Percentiles rank a stretch among this genome's conserved stretches.
Conservation (phyloP, 2,329 filamentous ascomycete species). For the Endothia cerciana region DNA sequence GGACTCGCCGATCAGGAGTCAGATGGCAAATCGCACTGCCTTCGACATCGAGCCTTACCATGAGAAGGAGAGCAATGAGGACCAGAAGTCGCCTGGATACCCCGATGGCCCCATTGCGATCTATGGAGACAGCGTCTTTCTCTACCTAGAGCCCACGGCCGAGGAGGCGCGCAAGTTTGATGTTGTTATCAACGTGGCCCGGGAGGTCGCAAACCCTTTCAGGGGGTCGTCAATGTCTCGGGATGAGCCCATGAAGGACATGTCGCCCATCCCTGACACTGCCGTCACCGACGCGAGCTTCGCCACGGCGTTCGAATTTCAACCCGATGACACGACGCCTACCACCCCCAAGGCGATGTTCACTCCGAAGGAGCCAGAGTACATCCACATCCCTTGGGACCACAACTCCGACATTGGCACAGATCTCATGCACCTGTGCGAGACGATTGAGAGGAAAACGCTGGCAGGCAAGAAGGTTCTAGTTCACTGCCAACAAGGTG, state of each 20-base stretch:
- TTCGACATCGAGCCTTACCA: conserved; percentile 64
- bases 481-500: conserved; percentile 84
- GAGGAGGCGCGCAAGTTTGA: conserved; percentile 79
- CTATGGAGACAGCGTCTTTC: conserved; percentile 75
- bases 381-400: conserved; percentile 86
- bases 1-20: conserved; percentile 61
- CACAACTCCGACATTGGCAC: conserved; percentile 85
- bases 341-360: conserved; percentile 61
- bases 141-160: conserved; percentile 79
- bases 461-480: conserved; percentile 77
- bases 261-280: conserved; percentile 58
- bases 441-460: conserved; percentile 73
- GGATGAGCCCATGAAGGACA: conserved; percentile 36
- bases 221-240: conserved; percentile 34
- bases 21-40: conserved; percentile 63
- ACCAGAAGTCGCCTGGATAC: conserved; percentile 81
- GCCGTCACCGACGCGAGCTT: conserved; percentile 62
- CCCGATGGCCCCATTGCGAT: conserved; percentile 82
- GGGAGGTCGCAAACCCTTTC: conserved; percentile 81
- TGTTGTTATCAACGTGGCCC: conserved; percentile 82
- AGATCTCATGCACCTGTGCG: conserved; percentile 75
- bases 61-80: conserved; percentile 74
- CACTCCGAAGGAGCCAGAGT: conserved; percentile 66
- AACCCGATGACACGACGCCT: conserved; percentile 51
- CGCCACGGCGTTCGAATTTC: conserved; percentile 64